phyloP scores from a whole-genome alignment of 108 stramenopile genomes.

The Discostella stelligeroides region DNA sequence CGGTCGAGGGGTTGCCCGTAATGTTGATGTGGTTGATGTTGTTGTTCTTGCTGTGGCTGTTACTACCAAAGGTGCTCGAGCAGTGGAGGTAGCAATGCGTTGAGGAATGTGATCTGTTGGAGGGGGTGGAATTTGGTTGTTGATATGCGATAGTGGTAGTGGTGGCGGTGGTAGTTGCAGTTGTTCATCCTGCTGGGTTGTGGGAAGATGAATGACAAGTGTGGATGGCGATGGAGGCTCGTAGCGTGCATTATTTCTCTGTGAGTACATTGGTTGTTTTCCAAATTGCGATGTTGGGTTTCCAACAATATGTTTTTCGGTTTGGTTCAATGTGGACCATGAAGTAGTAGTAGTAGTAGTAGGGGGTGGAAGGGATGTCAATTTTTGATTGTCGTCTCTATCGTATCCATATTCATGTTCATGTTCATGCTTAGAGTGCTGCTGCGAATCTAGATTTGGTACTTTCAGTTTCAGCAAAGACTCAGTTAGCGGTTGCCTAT shows the following conservation, averaged over 20 bases:
- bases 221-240: constrained; percentile 7
- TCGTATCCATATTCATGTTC: background rate
- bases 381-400: background rate
- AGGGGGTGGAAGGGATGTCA: background rate
- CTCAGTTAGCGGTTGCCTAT: background rate
- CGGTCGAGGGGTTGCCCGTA: constrained; percentile 23
- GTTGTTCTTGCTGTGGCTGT: no score
- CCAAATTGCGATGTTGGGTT: no score
- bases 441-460: background rate
- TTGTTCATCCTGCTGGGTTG: background rate
- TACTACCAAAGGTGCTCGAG: no score
- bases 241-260: background rate
- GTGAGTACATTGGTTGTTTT: no score
- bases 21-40: no score
- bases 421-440: background rate
- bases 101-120: background rate
- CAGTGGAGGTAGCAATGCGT: background rate
- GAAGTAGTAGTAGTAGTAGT: background rate
- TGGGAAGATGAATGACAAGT: constrained; percentile 4
- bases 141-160: background rate
- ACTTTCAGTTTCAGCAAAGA: background rate
- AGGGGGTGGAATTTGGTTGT: constrained; percentile 1
- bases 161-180: background rate
- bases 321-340: background rate
- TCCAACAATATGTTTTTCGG: background rate